Conservation (phyloP, 2,329 filamentous ascomycete species). For the Microdochium bolleyi region DNA sequence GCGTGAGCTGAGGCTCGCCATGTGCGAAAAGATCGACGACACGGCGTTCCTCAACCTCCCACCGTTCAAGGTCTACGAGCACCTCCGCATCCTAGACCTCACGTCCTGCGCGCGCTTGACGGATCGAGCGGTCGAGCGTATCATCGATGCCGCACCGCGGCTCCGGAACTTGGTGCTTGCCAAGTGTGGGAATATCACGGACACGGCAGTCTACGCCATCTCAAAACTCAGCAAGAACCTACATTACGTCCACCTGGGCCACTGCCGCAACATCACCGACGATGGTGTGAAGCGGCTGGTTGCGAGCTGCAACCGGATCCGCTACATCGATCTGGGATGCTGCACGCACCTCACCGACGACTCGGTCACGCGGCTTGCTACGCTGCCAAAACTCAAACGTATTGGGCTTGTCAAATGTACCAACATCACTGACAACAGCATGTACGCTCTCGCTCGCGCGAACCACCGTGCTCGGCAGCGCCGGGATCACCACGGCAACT, state of each 20-base stretch:
- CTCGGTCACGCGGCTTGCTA: conserved; percentile 76
- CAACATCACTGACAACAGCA: conserved; percentile 82
- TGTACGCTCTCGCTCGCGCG: conserved; percentile 72
- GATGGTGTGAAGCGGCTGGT: conserved; percentile 79
- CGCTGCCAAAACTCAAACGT: conserved; percentile 84
- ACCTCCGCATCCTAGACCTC: conserved; percentile 85
- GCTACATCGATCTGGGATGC: conserved; percentile 97
- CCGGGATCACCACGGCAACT: conserved; percentile 38
- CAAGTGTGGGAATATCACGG: conserved; percentile 90
- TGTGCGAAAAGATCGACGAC: conserved; percentile 79
- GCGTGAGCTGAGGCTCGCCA: conserved; percentile 82
- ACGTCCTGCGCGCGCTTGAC: conserved; percentile 81
- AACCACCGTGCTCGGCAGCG: conserved; percentile 44
- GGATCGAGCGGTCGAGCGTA: conserved; percentile 80
- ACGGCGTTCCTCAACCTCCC: conserved; percentile 79
- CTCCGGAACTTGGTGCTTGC: conserved; percentile 88
- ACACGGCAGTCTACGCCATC: conserved; percentile 80
- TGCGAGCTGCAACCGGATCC: conserved; percentile 80
- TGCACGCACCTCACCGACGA: conserved; percentile 81
- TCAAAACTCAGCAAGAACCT: conserved; percentile 88
- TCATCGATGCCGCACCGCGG: conserved; percentile 78
- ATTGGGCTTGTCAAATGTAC: conserved; percentile 94
- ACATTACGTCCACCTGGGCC: conserved; percentile 92
- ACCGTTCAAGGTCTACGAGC: conserved; percentile 63
- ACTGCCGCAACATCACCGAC: conserved; percentile 88